These are phyloP conservation scores for Logfia minima DNA, from an alignment of 129 eudicot species.

Conservation along the genomic window DNA sequence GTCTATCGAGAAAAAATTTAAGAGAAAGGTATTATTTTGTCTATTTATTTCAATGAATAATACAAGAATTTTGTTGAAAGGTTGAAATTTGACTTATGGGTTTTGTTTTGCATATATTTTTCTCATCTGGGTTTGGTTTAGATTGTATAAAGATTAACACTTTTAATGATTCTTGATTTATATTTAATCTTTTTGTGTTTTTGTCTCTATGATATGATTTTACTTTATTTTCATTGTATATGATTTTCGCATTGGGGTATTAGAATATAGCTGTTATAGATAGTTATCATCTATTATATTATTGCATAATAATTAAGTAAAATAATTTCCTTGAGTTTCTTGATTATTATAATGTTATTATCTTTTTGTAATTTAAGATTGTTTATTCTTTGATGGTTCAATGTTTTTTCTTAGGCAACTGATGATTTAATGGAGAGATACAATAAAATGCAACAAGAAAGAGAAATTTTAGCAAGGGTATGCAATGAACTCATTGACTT, in stretches of 20 bases:
- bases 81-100: conserved; percentile 23
- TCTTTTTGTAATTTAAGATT: not conserved
- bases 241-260: conserved; percentile 13
- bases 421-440: conserved; percentile 37
- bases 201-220: not conserved
- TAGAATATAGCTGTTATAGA: not conserved
- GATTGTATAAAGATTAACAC: not conserved
- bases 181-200: not conserved
- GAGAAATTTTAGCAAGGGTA: conserved; percentile 38
- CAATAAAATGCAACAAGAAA: conserved; percentile 35
- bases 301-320: not conserved
- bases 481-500: conserved; percentile 26
- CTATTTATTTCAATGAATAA: not conserved
- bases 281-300: not conserved
- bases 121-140: conserved; percentile 22
- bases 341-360: not conserved
- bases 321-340: not conserved
- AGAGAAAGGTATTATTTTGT: conserved; percentile 36
- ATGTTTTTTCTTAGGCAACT: conserved; percentile 36
- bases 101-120: not conserved
- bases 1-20: conserved; percentile 18
- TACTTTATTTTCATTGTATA: not conserved
- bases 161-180: conserved; percentile 8
- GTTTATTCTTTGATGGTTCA: not conserved
- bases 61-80: not conserved